Percentiles rank a stretch among this genome's conserved stretches.
phyloP scores from a whole-genome alignment of 306 rosid genomes.

The Alnus glutinosa region DNA sequence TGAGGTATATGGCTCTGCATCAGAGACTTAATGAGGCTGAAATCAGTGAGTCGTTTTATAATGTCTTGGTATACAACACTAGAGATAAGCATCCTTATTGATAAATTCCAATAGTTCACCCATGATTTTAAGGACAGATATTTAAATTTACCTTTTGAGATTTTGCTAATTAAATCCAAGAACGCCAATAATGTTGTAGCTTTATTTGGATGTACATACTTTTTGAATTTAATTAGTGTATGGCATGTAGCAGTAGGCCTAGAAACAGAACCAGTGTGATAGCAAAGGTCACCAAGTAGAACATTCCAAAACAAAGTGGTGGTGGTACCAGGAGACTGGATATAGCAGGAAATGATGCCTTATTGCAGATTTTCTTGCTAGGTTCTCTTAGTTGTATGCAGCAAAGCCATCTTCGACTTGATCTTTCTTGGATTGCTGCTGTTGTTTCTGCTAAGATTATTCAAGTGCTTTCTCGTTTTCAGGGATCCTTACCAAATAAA shows the following conservation, averaged over 20 bases:
- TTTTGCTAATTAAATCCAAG: background rate
- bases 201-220: constrained; percentile 4
- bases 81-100: constrained; percentile 6
- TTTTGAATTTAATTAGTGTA: background rate
- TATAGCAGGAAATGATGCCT: constrained; percentile 25
- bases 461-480: constrained; percentile 27
- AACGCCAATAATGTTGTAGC: constrained; percentile 8
- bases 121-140: background rate
- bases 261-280: constrained; percentile 1
- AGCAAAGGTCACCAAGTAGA: constrained; percentile 22
- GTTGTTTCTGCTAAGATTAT: constrained; percentile 28
- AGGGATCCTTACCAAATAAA: constrained; percentile 26
- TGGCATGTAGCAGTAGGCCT: background rate
- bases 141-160: background rate
- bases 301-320: constrained; percentile 21
- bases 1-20: background rate
- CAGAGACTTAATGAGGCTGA: constrained; percentile 1
- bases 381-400: constrained; percentile 23
- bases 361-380: constrained; percentile 21
- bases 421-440: constrained; percentile 23
- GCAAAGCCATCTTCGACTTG: constrained; percentile 24
- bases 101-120: background rate
- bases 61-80: constrained; percentile 9
- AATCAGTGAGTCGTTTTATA: constrained; percentile 16
- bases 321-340: constrained; percentile 18